phyloP scores from a whole-genome alignment of 257 asterid genomes.

The Solanum pennellii region DNA sequence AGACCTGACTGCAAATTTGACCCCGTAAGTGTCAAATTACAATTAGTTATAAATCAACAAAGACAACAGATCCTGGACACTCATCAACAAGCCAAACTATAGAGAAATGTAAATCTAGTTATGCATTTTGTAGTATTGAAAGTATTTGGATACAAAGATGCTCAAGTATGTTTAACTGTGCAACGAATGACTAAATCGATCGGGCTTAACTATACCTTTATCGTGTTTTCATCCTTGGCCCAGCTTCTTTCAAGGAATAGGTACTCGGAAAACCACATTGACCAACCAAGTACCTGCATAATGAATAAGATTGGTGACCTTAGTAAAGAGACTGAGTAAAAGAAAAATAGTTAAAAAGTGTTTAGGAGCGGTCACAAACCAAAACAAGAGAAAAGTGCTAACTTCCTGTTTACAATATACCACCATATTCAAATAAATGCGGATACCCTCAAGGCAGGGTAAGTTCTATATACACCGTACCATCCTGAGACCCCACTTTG shows the following conservation, averaged over 20 bases:
- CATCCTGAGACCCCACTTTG: not conserved
- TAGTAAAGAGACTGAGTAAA: not conserved
- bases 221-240: constrained; percentile 85
- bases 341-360: not conserved
- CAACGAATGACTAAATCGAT: not conserved
- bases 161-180: not conserved
- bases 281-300: constrained; percentile 95
- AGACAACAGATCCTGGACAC: not conserved
- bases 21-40: not conserved
- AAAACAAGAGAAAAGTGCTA: not conserved
- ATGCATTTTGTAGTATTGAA: not conserved
- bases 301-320: not conserved
- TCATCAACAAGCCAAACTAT: not conserved
- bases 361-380: not conserved
- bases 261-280: constrained; percentile 97
- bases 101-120: constrained; percentile 2
- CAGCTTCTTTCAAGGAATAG: constrained; percentile 95
- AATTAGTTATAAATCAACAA: not conserved
- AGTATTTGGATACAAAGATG: not conserved
- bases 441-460: not conserved
- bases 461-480: not conserved
- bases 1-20: constrained; percentile 55
- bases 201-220: constrained; percentile 42
- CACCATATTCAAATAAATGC: not conserved
- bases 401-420: not conserved